Base-by-base conservation (phyloP, 352 stramenopile species). In the Pilasporangium apinafurcum region DNA sequence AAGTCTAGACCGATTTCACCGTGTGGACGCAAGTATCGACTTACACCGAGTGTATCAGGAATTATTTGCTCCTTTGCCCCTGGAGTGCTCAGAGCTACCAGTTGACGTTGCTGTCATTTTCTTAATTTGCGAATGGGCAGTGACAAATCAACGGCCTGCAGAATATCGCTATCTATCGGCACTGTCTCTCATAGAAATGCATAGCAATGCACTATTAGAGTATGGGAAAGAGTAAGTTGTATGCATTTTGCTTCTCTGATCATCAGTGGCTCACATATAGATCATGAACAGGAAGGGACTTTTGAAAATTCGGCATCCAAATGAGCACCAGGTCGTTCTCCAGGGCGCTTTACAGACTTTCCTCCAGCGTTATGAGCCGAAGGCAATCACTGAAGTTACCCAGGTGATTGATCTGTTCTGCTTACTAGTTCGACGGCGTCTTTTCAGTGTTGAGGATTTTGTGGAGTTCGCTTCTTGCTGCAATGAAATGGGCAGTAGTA, bases 341-440 rank as follows among this genome's bases (percentile, higher is more conserved):
- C 82, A 94, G 51, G 66, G 74, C n/a, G 59, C 77, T 4, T 45
- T 94, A 24, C 71, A 88, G 46, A 68, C 53, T 8, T 92, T 94
- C 44, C 60, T 94, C 10, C 63, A 83, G 20, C 55, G 62, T 6
- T 94, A 87, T 31, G 73, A 90, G 37, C 80, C 81, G 2, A 86
- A 86, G 48, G 65, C 56, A 12, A 84, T 88, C 31, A 85, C 69
- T 14, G 80, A 92, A 47, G 56, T 88, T 4, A 89, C 69, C 13
- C 80, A 87, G 51, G 51, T 88, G n/a, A 87, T 89, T 24, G 80
- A 92, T 20, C 47, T 92, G 1, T 89, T 80, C 33, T 92, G 80
- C 57, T 51, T 88, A n/a, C 55, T 92, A 7, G 80, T 89, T 3
- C 74, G 80, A 12, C 71, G 76, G 32, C 61, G 61, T 22, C 55